Conservation (phyloP, 2,329 filamentous ascomycete genomes). For the Neonectria coccinea region DNA sequence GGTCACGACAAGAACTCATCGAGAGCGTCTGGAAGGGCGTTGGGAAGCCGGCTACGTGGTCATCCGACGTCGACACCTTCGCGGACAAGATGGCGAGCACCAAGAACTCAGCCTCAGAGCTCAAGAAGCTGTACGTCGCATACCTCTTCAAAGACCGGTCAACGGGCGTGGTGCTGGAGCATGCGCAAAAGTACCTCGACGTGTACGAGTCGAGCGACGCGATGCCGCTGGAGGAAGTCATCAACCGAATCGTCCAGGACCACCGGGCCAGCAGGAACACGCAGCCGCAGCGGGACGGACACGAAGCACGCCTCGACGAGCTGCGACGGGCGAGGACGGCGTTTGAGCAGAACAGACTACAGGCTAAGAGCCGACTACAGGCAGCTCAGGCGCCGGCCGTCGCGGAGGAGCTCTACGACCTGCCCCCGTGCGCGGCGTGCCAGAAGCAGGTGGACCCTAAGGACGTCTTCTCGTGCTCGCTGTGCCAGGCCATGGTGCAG, state of each 20-base stretch:
- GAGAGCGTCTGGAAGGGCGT: conserved; percentile 52
- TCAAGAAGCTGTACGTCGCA: conserved; percentile 55
- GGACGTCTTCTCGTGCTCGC: conserved; percentile 56
- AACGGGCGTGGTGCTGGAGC: conserved; percentile 49
- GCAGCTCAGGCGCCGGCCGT: conserved; percentile 45
- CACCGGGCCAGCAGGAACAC: conserved; percentile 47
- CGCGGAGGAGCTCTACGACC: conserved; percentile 51
- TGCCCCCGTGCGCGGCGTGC: conserved; percentile 57
- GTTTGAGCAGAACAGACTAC: conserved; percentile 59
- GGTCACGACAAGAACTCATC: conserved; percentile 53
- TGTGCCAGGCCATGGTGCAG: conserved; percentile 58
- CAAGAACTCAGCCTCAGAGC: conserved; percentile 47
- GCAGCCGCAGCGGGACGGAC: conserved; percentile 53
- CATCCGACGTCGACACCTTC: conserved; percentile 50
- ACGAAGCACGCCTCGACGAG: conserved; percentile 57
- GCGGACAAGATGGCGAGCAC: conserved; percentile 49
- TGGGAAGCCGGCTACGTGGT: conserved; percentile 50
- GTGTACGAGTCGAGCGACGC: conserved; percentile 45
- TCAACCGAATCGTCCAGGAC: conserved; percentile 50
- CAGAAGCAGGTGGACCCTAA: conserved; percentile 48
- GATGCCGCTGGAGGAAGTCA: conserved; percentile 50
- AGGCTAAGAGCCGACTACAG: conserved; percentile 51
- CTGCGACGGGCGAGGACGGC: conserved; percentile 61
- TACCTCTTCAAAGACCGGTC: conserved; percentile 56
- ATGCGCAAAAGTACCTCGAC: conserved; percentile 56